Base-by-base conservation (phyloP, 495 filamentous ascomycete genomes). In the Pyrenula massariospora region DNA sequence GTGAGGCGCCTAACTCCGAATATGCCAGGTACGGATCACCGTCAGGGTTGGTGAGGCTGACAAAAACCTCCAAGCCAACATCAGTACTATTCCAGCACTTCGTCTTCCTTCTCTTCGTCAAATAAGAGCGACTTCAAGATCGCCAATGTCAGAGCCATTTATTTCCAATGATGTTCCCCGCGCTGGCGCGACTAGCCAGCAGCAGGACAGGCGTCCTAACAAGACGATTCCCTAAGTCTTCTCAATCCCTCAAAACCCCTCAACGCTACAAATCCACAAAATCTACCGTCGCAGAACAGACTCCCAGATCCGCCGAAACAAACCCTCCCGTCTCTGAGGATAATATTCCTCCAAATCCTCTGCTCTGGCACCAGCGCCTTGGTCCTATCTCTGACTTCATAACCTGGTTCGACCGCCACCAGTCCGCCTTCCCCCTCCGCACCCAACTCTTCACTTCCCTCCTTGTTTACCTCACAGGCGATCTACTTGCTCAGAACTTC, bases 361-460 rank as follows among this genome's bases (percentile, higher is more conserved):
- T n/a, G n/a, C 31, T 42, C 31, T 42, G 31, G 31, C 31, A 42
- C 15, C 31, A 42, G 8, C 31, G 31, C 31, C 31, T 42, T 15
- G 31, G 31, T 15, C 31, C 5, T 15, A 5, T 42, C 15, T 42
- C 31, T 15, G 5, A 5, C 31, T 42, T 42, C 31, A 42, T 42
- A 42, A 42, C 31, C 31, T 42, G 31, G 31, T 42, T 42, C 31
- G 31, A 42, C 31, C 31, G 31, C 31, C 31, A 42, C 5, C 31
- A 42, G 15, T 42, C 31, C 31, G 8, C 8, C 31, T 42, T 15
- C 31, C 31, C 31, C 15, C 15, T 42, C 5, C 31, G 31, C 10
- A 95, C 89, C 2, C 91, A 96, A 71, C 64, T 95, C 58, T 72
- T 73, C 58, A 89, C 81, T 59, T 80, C 86, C 49, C 68, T 96